phyloP scores from a whole-genome alignment of 2,329 filamentous ascomycete genomes.

The Talaromyces rugulosus region DNA sequence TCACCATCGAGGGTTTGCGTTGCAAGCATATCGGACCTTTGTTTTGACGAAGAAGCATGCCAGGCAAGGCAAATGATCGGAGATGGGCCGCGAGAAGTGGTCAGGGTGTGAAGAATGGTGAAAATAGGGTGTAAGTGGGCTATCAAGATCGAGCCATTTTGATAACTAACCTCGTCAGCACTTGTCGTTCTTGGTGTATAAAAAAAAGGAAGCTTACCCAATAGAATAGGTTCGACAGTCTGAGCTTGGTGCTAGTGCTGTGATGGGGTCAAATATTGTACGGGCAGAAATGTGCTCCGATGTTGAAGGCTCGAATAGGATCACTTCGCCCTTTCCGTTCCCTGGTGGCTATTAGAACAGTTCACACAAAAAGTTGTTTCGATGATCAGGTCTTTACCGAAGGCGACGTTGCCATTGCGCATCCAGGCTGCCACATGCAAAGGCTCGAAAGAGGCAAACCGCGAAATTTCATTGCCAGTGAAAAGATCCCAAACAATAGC shows the following conservation, averaged over 20 bases:
- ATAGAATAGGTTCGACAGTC: conserved; percentile 96
- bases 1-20: conserved; percentile 90
- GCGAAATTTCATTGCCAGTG: conserved; percentile 81
- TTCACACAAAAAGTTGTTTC: neutral
- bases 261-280: conserved; percentile 93
- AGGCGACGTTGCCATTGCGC: conserved; percentile 93
- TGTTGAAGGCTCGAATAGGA: conserved; percentile 88
- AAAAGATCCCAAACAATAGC: conserved; percentile 96
- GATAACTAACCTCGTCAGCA: conserved; percentile 58
- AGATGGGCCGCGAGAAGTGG: conserved; percentile 76
- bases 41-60: conserved; percentile 93
- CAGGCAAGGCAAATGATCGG: conserved; percentile 83
- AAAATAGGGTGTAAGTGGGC: conserved; percentile 87
- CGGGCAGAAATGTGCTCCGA: conserved; percentile 87
- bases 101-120: conserved; percentile 88
- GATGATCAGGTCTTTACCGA: conserved; percentile 60
- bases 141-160: conserved; percentile 90
- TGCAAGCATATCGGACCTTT: conserved; percentile 97
- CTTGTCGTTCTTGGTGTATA: neutral
- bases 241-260: conserved; percentile 80
- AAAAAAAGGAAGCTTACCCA: conserved; percentile 58
- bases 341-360: conserved; percentile 51
- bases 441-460: conserved; percentile 89
- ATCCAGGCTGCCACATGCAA: conserved; percentile 88
- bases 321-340: conserved; percentile 87